Conservation (phyloP, 805 yeast genomes). For the Pichia manshurica region DNA sequence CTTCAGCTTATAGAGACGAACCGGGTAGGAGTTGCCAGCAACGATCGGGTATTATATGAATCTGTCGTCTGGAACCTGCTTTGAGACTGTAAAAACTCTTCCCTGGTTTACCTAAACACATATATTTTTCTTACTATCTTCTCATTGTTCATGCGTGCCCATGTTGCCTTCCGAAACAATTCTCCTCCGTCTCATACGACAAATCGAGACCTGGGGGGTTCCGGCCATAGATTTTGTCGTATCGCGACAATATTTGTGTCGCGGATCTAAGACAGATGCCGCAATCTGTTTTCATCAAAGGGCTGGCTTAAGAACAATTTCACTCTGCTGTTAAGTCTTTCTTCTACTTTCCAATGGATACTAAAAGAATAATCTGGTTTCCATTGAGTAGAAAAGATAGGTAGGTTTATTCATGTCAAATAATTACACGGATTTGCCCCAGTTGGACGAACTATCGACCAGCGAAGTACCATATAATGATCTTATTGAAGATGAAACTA, state of each 20-base stretch:
- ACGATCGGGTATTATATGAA: too few relatives aligned
- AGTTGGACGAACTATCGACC: background rate
- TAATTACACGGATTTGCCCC: background rate
- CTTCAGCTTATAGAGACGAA: background rate
- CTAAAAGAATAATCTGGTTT: too few relatives aligned
- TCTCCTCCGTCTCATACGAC: too few relatives aligned
- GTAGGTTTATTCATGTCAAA: background rate
- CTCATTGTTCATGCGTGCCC: background rate
- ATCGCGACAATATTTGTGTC: background rate
- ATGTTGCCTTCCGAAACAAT: background rate
- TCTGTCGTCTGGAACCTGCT: too few relatives aligned
- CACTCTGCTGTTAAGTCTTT: too few relatives aligned
- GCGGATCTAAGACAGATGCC: background rate
- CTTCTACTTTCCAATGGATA: too few relatives aligned
- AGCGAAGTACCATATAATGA: constrained; percentile 11
- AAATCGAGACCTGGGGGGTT: background rate
- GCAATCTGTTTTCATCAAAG: too few relatives aligned
- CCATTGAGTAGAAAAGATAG: too few relatives aligned
- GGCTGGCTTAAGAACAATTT: too few relatives aligned
- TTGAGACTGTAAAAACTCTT: too few relatives aligned
- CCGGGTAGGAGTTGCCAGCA: background rate
- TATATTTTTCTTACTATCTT: too few relatives aligned
- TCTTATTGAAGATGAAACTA: constrained; percentile 12
- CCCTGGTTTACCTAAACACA: too few relatives aligned
- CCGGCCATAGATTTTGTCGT: background rate